Base-by-base conservation (phyloP, 1,139 yeast species). In the Scheffersomyces stambukii region DNA sequence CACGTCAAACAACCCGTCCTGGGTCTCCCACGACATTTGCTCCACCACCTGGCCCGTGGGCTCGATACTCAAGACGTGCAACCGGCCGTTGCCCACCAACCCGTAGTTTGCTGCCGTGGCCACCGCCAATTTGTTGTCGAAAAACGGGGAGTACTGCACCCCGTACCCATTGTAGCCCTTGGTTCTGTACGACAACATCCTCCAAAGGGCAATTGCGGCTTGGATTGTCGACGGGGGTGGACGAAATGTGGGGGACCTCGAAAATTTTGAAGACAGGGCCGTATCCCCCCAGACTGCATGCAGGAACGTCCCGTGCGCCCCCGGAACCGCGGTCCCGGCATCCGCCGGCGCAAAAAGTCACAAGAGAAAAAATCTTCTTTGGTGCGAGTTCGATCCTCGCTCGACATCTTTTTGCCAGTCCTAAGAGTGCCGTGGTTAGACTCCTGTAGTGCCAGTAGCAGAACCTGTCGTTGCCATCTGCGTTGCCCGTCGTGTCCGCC, bases 81-180 rank as follows among this genome's bases (percentile, higher is more conserved):
- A 62, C 39, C 85, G 70, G 3, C 98, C 98, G 52, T 91, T 91
- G 3, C 98, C 98, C 4, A 86, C 96, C 7, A 91, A 64, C 2
- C 97, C 97, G 55, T 81, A 91, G 57, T 91, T 91, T 19, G 97
- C 86, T 0, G 96, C 81, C 0, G 94, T 69, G 1, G 95, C 93
- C 19, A 86, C 93, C 0, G 96, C 96, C 9, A 91, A 52, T 47
- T 83, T 83, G 57, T 83, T 84, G 57, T 91, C 97, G 45, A 75
- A 83, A 50, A 78, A 91, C 5, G 97, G 97, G 1, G 96, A 88
- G 60, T 89, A 91, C 47, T 81, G 83, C 10, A 88, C 81, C 0
- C 82, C 81, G 52, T 85, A 86, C 10, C 96, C 96, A 48, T 88
- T 83, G 57, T 75, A 86, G 3, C 96, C 95, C 16, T 68, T 60